Conservation (phyloP, 2,329 filamentous ascomycete species). For the Remersonia thermophila region DNA sequence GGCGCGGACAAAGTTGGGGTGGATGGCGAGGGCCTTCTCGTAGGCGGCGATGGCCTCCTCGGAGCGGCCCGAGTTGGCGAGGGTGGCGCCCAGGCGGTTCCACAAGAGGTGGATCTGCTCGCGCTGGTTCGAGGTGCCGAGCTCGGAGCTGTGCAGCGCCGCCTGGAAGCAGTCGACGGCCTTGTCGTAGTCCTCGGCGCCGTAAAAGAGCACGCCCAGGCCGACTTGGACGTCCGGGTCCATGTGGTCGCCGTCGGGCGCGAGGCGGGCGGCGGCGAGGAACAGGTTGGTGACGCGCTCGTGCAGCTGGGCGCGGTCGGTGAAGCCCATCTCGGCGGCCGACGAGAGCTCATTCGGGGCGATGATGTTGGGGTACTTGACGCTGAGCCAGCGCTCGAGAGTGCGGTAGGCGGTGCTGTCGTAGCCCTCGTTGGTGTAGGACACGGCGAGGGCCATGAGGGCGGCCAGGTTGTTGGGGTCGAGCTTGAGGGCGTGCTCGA, state of each 20-base stretch:
- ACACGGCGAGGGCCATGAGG: slow-evolving; percentile 89
- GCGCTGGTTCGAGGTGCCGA: slow-evolving; percentile 69
- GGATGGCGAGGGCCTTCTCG: slow-evolving; percentile 77
- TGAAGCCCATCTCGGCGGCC: slow-evolving; percentile 80
- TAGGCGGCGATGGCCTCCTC: slow-evolving; percentile 97
- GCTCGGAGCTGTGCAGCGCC: slow-evolving; percentile 74
- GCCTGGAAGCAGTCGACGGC: slow-evolving; percentile 96
- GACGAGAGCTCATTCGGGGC: slow-evolving; percentile 59
- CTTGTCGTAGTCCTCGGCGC: slow-evolving; percentile 94
- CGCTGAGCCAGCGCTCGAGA: slow-evolving; percentile 90
- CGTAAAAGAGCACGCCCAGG: slow-evolving; percentile 92
- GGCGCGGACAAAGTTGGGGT: slow-evolving; percentile 92
- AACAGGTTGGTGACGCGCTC: slow-evolving; percentile 84
- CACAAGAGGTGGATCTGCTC: slow-evolving; percentile 87
- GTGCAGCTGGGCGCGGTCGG: slow-evolving; percentile 79
- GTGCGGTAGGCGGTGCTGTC: slow-evolving; percentile 94
- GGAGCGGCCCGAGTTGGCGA: slow-evolving; percentile 84
- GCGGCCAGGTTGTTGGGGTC: slow-evolving; percentile 80
- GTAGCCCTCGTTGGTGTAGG: slow-evolving; percentile 97
- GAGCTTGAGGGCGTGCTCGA: slow-evolving; percentile 81
- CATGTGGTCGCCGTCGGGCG: slow-evolving; percentile 87
- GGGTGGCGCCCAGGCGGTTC: slow-evolving; percentile 91
- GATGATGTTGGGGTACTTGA: slow-evolving; percentile 80
- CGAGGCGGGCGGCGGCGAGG: slow-evolving; percentile 83
- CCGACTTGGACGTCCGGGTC: slow-evolving; percentile 98